Conservation (phyloP, 768 basidiomycete species). For the Calocybe gangraenosa region DNA sequence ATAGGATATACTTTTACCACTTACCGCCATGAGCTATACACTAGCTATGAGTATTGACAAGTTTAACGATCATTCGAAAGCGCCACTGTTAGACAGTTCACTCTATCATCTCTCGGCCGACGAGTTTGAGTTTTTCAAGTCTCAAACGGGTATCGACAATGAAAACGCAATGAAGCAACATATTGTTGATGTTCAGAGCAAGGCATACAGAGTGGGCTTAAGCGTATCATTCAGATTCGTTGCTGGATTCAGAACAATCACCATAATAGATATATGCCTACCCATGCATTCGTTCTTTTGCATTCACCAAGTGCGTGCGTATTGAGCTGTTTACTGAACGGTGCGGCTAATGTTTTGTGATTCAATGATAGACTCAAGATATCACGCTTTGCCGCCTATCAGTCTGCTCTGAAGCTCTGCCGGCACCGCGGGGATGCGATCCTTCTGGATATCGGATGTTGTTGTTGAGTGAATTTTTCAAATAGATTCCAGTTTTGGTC, state of each 20-base stretch:
- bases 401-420: conserved; percentile 19
- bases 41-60: too few species aligned
- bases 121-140: conserved; percentile 24
- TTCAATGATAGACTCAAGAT: conserved; percentile 21
- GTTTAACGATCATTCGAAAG: conserved; percentile 9
- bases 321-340: too few species aligned
- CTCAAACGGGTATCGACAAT: conserved; percentile 25
- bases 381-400: conserved; percentile 24
- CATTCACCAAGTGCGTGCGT: conserved; percentile 22
- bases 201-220: conserved; percentile 23
- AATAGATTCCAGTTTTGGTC: background rate
- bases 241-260: background rate
- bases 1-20: too few species aligned
- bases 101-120: conserved; percentile 20
- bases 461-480: conserved; percentile 19
- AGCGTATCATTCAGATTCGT: background rate
- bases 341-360: too few species aligned
- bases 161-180: conserved; percentile 27
- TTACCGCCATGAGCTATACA: too few species aligned
- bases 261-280: conserved; percentile 22
- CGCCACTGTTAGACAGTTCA: conserved; percentile 17
- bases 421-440: conserved; percentile 19
- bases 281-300: conserved; percentile 27
- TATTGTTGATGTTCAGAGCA: conserved; percentile 25
- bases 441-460: conserved; percentile 31